A percentile compares a stretch with the other conserved stretches of the same genome.
Evolutionary conservation across 805 yeast species (phyloP).

Genomic region (Saccharomycopsis sp.): DNA sequence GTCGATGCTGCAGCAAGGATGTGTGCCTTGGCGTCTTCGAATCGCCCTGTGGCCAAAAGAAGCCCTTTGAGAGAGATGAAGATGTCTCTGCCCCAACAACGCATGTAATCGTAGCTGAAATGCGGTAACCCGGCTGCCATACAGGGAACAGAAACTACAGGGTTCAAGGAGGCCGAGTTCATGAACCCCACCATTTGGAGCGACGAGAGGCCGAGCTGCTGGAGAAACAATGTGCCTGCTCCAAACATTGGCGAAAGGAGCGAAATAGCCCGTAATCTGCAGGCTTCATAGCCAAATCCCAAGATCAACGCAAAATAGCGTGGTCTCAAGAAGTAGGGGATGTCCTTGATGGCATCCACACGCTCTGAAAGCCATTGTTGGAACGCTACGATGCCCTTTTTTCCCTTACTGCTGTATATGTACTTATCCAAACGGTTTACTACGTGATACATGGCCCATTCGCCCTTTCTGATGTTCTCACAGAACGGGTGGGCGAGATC

Average conservation of each 20-base stretch:
- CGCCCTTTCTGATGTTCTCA: slow-evolving; percentile 71
- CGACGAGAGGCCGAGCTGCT: slow-evolving; percentile 71
- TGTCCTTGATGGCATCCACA: slow-evolving; percentile 50
- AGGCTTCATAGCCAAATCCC: slow-evolving; percentile 79
- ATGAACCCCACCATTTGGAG: slow-evolving; percentile 78
- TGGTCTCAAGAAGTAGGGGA: slow-evolving; percentile 80
- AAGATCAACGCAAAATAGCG: slow-evolving; percentile 79
- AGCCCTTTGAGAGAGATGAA: slow-evolving; percentile 84
- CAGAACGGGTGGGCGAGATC: slow-evolving; percentile 81
- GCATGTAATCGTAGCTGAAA: slow-evolving; percentile 83
- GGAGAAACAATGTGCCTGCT: slow-evolving; percentile 64
- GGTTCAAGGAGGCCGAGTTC: slow-evolving; percentile 68
- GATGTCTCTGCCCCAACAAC: slow-evolving; percentile 98
- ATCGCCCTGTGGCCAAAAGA: slow-evolving; percentile 68
- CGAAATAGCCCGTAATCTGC: slow-evolving; percentile 58
- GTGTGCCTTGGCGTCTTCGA: slow-evolving; percentile 72
- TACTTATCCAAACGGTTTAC: slow-evolving; percentile 56
- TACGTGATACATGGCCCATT: slow-evolving; percentile 84
- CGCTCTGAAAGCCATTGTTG: slow-evolving; percentile 65
- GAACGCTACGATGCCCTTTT: slow-evolving; percentile 47
- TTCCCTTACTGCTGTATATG: slow-evolving; percentile 26
- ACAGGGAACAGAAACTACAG: slow-evolving; percentile 56
- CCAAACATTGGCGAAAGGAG: slow-evolving; percentile 50
- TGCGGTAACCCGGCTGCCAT: slow-evolving; percentile 97
- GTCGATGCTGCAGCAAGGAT: slow-evolving; percentile 85